These are phyloP conservation scores for Trichoderma afroharzianum DNA, from an alignment of 2,329 filamentous ascomycete genomes.

Conservation along the genomic window DNA sequence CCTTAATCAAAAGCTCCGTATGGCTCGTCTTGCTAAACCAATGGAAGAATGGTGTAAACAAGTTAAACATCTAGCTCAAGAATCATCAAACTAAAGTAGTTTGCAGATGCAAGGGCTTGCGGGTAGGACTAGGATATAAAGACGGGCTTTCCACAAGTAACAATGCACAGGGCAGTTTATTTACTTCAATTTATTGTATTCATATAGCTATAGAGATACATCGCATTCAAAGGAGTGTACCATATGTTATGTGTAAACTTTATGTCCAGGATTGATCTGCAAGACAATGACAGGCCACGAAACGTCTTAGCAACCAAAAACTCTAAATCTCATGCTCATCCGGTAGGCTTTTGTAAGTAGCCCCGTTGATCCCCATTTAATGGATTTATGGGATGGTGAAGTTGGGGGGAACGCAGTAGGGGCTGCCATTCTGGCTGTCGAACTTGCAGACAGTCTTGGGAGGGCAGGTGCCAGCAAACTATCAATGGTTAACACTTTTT, in stretches of 20 bases:
- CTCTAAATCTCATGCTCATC: background rate
- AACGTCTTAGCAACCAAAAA: background rate
- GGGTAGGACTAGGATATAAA: background rate
- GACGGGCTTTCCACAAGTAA: background rate
- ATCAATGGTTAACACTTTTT: background rate
- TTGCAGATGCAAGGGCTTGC: background rate
- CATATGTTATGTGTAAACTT: background rate
- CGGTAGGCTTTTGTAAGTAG: background rate
- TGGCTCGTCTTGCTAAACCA: background rate
- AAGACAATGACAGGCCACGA: background rate
- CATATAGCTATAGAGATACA: background rate
- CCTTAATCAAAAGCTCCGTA: background rate
- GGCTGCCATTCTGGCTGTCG: constrained; percentile 32
- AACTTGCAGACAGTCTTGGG: constrained; percentile 37
- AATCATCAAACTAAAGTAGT: background rate
- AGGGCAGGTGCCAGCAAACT: constrained; percentile 35
- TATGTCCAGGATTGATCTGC: background rate
- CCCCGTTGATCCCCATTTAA: background rate
- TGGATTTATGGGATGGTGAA: constrained; percentile 23
- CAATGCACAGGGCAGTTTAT: background rate
- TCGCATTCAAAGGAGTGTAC: constrained; percentile 3
- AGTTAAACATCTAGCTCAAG: background rate
- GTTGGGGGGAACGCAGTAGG: constrained; percentile 37
- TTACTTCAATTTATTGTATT: background rate
- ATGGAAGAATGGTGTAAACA: background rate